Evolutionary conservation across 2,329 filamentous ascomycete genomes (phyloP), one percentile per base, ranked within the genome.

Genomic region (Fusarium chuoi): DNA sequence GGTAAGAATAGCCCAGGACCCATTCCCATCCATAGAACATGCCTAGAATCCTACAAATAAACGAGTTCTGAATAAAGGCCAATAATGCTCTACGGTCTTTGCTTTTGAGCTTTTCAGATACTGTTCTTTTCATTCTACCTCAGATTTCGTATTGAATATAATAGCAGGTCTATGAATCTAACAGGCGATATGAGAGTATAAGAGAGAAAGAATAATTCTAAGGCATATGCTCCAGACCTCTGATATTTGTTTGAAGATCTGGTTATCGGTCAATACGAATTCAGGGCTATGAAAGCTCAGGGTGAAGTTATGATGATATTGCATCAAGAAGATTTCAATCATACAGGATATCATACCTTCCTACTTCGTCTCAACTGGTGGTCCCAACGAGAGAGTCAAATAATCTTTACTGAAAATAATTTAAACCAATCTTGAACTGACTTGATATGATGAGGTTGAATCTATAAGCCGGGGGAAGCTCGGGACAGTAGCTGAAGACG

Each of bases 401-500:
- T 9, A 35, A 18, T 7, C 4, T 35, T 35, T 26, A 18, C 7
- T 17, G 8, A 17, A n/a, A 39, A 9, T 6, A 20, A 52, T 36
- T 3, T 7, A 36, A 36, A 12, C 26, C 15, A 18, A 24, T 36
- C 6, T 33, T 35, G 28, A 52, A 54, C 17, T 61, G n/a, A n/a
- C 8, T 38, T 39, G 22, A 42, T 20, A 28, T 39, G 51, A 52
- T 26, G 13, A 44, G 8, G 28, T 65, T 65, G 35, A 48, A 48
- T 17, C 7, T 52, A 9, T 24, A 48, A 39, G 17, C 36, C 67
- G 65, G 65, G 44, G 39, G 51, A 70, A 70, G 58, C 51, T 70
- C 65, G 67, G 67, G 30, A 54, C 45, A 38, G 28, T 6, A 33
- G 18, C 24, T 30, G 24, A 54, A 30, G 38, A 39, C 18, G 26